Evolutionary conservation across 2,329 filamentous ascomycete species (phyloP), one percentile per base, ranked within the genome.

Genomic region (Monilinia vaccinii-corymbosi): DNA sequence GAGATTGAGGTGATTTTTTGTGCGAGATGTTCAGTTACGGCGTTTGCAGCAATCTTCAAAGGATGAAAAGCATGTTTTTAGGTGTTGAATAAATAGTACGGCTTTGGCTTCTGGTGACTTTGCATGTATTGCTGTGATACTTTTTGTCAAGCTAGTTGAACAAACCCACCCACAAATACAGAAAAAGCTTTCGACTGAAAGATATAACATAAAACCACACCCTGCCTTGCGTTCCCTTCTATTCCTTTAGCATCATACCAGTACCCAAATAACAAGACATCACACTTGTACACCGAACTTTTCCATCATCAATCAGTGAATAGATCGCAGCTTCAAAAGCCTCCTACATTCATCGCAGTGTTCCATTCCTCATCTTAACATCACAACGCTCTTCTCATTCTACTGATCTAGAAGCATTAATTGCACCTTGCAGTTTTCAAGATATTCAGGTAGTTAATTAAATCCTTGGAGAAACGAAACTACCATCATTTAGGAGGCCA

Each of bases 251-350:
- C 18, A n/a, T 2, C 14, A 6, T 10, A 6, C 9, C 1, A 28
- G 4, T 2, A 4, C n/a, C 6, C 13, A 31, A 31, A 21, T 13
- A 36, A 1, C 0, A 31, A 52, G 11, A 9, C 4, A 40, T 2
- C 7, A 28, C 10, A 42, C 16, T 38, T 40, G 3, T 10, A 31
- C 9, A 40, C 10, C 21, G 6, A 14, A 4, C 2, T 13, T 8
- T 28, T 9, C 10, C 9, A 28, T 28, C 25, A 13, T 31, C 1
- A 3, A 52, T n/a, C 5, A 21, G n/a, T 14, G 5, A 2, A 28
- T 28, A 1, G 6, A n/a, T n/a, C 2, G 1, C 4, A 3, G 5
- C 10, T 3, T 2, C 3, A 18, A 13, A 52, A 0, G 2, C 16
- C 28, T 52, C 0, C 3, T 31, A 5, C 1, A n/a, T 51, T 3